Evolutionary conservation across 164 flowering plant species (phyloP).

Genomic region (Chimonanthus salicifolius): DNA sequence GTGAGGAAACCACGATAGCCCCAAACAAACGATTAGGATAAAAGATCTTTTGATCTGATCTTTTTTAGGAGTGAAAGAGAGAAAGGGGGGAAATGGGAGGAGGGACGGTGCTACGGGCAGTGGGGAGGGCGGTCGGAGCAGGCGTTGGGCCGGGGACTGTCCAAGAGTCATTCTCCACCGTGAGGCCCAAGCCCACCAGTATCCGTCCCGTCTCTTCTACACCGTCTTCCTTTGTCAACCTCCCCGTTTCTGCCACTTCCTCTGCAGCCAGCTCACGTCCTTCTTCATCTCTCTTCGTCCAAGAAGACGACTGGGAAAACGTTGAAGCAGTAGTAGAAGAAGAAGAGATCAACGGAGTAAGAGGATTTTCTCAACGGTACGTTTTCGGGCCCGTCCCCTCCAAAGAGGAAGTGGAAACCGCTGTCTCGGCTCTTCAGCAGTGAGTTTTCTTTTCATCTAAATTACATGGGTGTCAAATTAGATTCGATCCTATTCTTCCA

Average conservation of each 20-base stretch:
- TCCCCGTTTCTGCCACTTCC: constrained; percentile 14
- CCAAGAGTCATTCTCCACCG: constrained; percentile 25
- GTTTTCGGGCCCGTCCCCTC: constrained; percentile 58
- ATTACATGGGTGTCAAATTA: not conserved
- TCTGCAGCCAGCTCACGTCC: constrained; percentile 13
- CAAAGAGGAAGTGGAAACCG: constrained; percentile 45
- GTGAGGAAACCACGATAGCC: not conserved
- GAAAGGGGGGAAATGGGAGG: constrained; percentile 32
- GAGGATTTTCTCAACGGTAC: constrained; percentile 21
- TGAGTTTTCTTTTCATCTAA: constrained; percentile 21
- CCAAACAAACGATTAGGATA: not conserved
- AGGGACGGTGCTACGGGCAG: constrained; percentile 34
- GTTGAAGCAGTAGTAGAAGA: constrained; percentile 18
- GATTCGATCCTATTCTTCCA: too few species aligned
- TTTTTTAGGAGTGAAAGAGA: constrained; percentile 9
- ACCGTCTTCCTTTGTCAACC: constrained; percentile 11
- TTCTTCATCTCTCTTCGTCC: constrained; percentile 7
- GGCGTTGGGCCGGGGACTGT: constrained; percentile 30
- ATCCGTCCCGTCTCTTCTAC: constrained; percentile 15
- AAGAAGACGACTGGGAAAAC: constrained; percentile 44
- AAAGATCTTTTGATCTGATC: not conserved
- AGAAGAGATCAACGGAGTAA: constrained; percentile 4
- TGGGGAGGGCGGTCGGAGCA: constrained; percentile 37
- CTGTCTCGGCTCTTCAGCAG: constrained; percentile 58
- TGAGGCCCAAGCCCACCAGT: constrained; percentile 11